A percentile compares a stretch with the other conserved stretches of the same genome.
Conservation (phyloP, 2,329 filamentous ascomycete species). For the Penicillium concentricum region DNA sequence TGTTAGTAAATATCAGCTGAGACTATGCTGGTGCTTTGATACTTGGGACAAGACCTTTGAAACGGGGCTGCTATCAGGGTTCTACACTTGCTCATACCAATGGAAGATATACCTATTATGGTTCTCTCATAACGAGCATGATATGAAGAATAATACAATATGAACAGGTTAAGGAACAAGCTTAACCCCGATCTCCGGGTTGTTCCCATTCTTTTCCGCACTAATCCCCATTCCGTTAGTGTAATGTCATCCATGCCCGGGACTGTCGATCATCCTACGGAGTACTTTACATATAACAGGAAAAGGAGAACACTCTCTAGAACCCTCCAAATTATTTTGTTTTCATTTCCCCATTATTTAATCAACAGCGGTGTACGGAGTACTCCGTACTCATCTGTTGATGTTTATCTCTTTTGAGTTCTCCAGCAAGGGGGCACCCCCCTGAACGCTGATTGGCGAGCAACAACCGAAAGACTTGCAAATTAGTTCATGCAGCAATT, state of each 20-base stretch:
- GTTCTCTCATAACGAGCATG: no score
- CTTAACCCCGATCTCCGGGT: constrained; percentile 7
- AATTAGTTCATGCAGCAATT: neutral
- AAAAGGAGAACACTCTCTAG: no score
- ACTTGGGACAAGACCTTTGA: neutral
- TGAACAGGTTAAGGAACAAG: no score
- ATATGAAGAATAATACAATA: neutral
- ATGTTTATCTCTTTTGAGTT: neutral
- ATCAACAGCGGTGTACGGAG: neutral
- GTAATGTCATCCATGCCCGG: neutral
- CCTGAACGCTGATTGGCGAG: constrained; percentile 4
- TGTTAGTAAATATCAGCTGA: neutral
- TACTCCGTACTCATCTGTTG: neutral
- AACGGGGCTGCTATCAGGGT: neutral
- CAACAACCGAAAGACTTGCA: neutral
- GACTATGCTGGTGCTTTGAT: neutral
- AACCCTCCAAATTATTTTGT: neutral
- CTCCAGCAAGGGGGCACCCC: constrained; percentile 4
- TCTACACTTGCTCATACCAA: neutral
- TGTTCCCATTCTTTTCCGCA: neutral
- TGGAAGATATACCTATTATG: neutral
- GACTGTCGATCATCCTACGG: neutral
- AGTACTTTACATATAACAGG: no score
- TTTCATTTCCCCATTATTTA: neutral
- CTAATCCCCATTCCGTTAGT: constrained; percentile 2